Base-by-base conservation (phyloP, 208 protist genomes). In the Acanthamoeba quina region DNA sequence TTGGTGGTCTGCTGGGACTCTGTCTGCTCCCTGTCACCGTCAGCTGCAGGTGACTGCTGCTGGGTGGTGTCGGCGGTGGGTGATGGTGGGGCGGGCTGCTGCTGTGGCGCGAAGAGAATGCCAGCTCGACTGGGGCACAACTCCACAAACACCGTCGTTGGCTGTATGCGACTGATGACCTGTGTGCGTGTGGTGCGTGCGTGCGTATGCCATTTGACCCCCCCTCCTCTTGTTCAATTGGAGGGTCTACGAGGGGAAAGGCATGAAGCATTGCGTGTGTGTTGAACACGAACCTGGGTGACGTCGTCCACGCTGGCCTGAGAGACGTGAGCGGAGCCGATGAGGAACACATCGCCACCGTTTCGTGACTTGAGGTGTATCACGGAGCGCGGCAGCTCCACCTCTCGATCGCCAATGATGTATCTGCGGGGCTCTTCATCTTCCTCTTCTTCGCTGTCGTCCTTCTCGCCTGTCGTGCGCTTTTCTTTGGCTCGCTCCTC, bases 301-400 rank as follows among this genome's bases (percentile, higher is more conserved):
- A 88, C 80, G 10, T 88, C 49, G 26, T 88, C 52, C 6, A 88
- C 80, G 29, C 80, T 88, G 26, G 47, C 54, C n/a, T 56, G 54
- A 26, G 80, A 88, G 80, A 88, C 80, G 49, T 88, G 80, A 13
- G 80, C 80, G 9, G 80, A 66, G 26, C 80, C 80, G n/a, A 88
- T 64, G 31, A 88, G 80, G 19, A 88, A 88, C 29, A 88, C 80
- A 31, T 64, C 52, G 21, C 80, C 80, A 13, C 80, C 80, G 80
- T 64, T 56, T 2, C 80, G 47, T 0, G 80, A 88, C n/a, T 56
- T 88, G 47, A 88, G 80, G 47, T 64, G 54, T 10, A 56, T 62
- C 31, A 88, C 80, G 3, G 52, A 66, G 3, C 49, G 31, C 3
- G 80, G 80, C n/a, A 88, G 26, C 3, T 56, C 54, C 5, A 88